A percentile compares a stretch with the other conserved stretches of the same genome.
Conservation (phyloP, 2,329 filamentous ascomycete species). For the Fusarium sp. region DNA sequence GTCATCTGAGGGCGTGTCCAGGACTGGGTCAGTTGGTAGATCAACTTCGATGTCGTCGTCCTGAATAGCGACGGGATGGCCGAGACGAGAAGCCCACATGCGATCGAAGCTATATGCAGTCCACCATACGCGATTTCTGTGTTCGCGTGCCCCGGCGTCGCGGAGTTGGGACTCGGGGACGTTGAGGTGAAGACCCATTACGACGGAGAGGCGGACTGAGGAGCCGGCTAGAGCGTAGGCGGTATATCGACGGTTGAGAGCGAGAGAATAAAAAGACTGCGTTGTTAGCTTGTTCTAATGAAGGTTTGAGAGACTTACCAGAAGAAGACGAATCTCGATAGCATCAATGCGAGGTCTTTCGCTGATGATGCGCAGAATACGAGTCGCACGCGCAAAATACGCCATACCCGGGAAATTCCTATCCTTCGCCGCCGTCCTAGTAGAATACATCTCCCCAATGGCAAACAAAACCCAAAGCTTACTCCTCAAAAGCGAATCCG, state of each 20-base stretch:
- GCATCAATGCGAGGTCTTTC: slow-evolving; percentile 54
- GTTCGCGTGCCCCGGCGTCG: slow-evolving; percentile 49
- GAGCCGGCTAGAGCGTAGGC: slow-evolving; percentile 54
- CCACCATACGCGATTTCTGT: slow-evolving; percentile 53
- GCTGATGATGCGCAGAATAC: slow-evolving; percentile 49
- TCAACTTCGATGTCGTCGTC: slow-evolving; percentile 58
- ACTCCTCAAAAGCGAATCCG: slow-evolving; percentile 46
- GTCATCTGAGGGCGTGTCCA: slow-evolving; percentile 40
- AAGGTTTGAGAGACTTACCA: slow-evolving; percentile 44
- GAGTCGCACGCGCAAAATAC: slow-evolving; percentile 53
- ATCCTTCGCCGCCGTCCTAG: slow-evolving; percentile 46
- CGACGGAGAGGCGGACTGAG: slow-evolving; percentile 52
- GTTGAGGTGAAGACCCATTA: slow-evolving; percentile 55
- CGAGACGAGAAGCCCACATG: slow-evolving; percentile 58
- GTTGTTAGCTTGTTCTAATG: rapidly evolving
- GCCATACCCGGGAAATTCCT: slow-evolving; percentile 52
- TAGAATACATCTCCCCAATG: slow-evolving; percentile 56
- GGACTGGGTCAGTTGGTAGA: slow-evolving; percentile 47
- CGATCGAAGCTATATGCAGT: slow-evolving; percentile 55
- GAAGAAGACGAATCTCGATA: slow-evolving; percentile 53
- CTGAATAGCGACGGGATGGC: slow-evolving; percentile 56
- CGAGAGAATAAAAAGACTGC: slow-evolving; percentile 54
- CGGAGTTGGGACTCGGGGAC: slow-evolving; percentile 50
- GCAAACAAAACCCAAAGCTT: slow-evolving; percentile 56
- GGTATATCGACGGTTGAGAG: slow-evolving; percentile 54